phyloP scores from a whole-genome alignment of 805 yeast genomes.

The Zygosaccharomyces lentus region DNA sequence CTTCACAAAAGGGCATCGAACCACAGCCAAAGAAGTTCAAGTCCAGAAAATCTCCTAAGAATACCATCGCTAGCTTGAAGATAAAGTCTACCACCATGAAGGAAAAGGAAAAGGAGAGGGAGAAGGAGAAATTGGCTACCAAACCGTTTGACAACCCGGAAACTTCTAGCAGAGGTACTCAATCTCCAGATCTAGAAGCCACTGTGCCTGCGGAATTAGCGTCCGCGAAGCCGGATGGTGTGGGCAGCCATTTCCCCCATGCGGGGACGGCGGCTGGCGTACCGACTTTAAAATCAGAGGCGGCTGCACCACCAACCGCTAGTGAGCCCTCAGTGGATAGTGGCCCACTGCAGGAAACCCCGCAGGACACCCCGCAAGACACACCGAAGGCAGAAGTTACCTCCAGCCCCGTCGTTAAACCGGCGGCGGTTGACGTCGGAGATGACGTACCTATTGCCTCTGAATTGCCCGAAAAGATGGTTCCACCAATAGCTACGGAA shows the following conservation, averaged over 20 bases:
- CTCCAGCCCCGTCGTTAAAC: neutral
- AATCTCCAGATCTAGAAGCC: neutral
- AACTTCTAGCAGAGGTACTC: neutral
- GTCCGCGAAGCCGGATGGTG: neutral
- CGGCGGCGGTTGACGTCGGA: neutral
- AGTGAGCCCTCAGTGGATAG: too few relatives aligned
- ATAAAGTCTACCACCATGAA: conserved; percentile 11
- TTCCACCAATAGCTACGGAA: neutral
- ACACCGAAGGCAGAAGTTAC: neutral
- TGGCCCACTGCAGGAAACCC: neutral
- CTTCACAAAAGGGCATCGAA: conserved; percentile 14
- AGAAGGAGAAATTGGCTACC: neutral
- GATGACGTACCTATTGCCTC: neutral
- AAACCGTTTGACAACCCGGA: neutral
- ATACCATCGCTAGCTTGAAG: conserved; percentile 11
- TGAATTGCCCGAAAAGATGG: neutral
- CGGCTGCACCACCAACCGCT: neutral
- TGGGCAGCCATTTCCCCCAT: neutral
- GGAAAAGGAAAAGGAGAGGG: conserved; percentile 11
- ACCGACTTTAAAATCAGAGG: neutral
- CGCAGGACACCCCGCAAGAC: neutral
- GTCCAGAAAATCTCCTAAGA: conserved; percentile 13
- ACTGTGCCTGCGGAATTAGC: neutral
- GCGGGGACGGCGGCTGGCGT: neutral
- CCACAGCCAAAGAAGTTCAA: conserved; percentile 21